Base-by-base conservation (phyloP, 306 rosid genomes). In the Acacia melanoxylon region DNA sequence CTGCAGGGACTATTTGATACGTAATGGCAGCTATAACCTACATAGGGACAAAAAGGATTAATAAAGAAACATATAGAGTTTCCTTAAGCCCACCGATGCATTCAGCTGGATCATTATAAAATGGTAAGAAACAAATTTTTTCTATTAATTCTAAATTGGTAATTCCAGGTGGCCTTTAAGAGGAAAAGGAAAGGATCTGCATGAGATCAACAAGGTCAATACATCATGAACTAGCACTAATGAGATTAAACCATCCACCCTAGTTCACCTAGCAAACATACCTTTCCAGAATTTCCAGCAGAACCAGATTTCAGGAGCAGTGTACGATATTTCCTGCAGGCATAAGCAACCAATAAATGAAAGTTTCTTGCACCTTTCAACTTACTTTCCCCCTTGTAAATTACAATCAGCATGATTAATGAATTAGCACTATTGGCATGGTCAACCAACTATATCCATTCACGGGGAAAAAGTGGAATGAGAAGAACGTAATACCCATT, bases 11-110 rank as follows among this genome's bases (percentile, higher is more conserved):
- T 83, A 94, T 90, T 89, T 94, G 97, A 80, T 85, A 92, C 33
- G 97, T 90, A 75, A 94, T 90, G 78, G 98, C 92, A 84, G 92
- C 98, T 52, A 92, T 78, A 85, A 91, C 90, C 98, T 94, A 89
- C 54, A 82, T 29, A 72, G 76, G 63, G 59, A 72, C 62, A 70
- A 66, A 44, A 42, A 22, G 11, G 42, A 31, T 69, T 54, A 4
- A 14, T 9, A 71, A 71, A 52, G 35, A 52, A 48, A 25, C 14
- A 82, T 3, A 33, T 15, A 46, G 29, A 4, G 29, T 75, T 31
- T 63, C 51, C 40, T 22, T 73, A 61, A 74, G 42, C 40, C 44
- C 62, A 41, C 79, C 1, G 24, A 40, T 17, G 19, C 45, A 33
- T 48, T 51, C 62, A 40, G 51, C 71, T 81, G 52, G 75, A 44